A percentile compares a stretch with the other conserved stretches of the same genome.
These are phyloP conservation scores for Stachybotrys echinatus DNA, from an alignment of 2,329 filamentous ascomycete genomes.

Conservation along the genomic window DNA sequence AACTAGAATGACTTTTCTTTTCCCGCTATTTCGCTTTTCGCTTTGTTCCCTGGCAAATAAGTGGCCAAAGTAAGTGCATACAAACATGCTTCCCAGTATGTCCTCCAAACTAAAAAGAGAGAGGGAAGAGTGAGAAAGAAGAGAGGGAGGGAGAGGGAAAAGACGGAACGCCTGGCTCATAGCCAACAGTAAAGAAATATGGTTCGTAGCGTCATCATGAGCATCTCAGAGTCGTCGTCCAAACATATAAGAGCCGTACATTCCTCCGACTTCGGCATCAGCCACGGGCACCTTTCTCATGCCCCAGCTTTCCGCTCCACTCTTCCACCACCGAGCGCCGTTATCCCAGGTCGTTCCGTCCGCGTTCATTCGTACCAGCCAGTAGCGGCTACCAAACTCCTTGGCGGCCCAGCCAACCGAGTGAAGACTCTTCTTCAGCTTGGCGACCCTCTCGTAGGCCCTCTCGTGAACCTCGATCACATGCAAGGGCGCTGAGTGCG, in stretches of 20 bases:
- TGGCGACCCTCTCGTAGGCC: slow-evolving; percentile 58
- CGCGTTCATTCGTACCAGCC: slow-evolving; percentile 57
- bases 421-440: slow-evolving; percentile 55
- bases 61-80: no score
- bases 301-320: slow-evolving; percentile 79
- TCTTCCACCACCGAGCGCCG: slow-evolving; percentile 68
- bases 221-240: slow-evolving; percentile 46
- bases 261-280: slow-evolving; percentile 85
- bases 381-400: slow-evolving; percentile 60
- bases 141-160: no score
- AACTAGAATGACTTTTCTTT: no score
- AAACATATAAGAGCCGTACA: slow-evolving; percentile 75
- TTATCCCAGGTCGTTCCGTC: slow-evolving; percentile 28
- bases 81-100: no score
- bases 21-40: no score
- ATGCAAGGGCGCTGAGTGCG: slow-evolving; percentile 61
- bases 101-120: no score
- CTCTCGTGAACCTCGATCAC: slow-evolving; percentile 72
- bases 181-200: slow-evolving; percentile 15
- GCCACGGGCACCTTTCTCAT: slow-evolving; percentile 91
- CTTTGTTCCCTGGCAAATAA: no score
- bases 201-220: slow-evolving; percentile 25
- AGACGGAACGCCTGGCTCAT: slow-evolving; percentile 7
- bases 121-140: no score
- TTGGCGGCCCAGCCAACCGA: slow-evolving; percentile 65